Conservation (phyloP, 495 filamentous ascomycete genomes). For the Trichocladium uniseriatum region DNA sequence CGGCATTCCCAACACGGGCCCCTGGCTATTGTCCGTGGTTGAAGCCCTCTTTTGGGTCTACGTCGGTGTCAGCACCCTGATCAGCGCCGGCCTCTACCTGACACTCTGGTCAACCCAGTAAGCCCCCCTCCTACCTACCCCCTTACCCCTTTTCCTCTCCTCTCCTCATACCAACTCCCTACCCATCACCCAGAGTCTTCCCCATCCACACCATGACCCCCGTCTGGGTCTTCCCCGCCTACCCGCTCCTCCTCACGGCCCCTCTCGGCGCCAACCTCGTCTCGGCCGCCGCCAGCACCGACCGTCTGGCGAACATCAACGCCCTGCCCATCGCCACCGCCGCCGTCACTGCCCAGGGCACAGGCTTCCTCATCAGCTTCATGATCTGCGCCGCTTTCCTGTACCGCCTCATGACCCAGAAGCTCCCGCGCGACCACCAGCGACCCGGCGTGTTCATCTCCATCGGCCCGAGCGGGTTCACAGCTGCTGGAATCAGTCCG, state of each 20-base stretch:
- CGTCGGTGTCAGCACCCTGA: slow-evolving; percentile 50
- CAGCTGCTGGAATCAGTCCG: slow-evolving; percentile 52
- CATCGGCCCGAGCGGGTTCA: slow-evolving; percentile 73
- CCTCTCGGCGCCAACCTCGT: slow-evolving; percentile 64
- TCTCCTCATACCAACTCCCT: too few species aligned
- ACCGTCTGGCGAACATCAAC: slow-evolving; percentile 32
- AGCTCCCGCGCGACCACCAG: slow-evolving; percentile 65
- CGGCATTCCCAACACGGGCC: slow-evolving; percentile 53
- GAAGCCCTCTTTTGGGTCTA: slow-evolving; percentile 68
- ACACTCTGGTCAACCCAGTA: slow-evolving; percentile 55
- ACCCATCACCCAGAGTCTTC: slow-evolving; percentile 38
- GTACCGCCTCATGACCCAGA: slow-evolving; percentile 86
- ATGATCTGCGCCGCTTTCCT: slow-evolving; percentile 84
- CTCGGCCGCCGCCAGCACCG: slow-evolving; percentile 27
- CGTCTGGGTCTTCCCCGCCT: slow-evolving; percentile 86
- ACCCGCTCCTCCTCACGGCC: slow-evolving; percentile 72
- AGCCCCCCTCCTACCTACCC: slow-evolving; percentile 8
- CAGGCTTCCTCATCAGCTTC: slow-evolving; percentile 73
- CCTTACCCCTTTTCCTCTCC: too few species aligned
- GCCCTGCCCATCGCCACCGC: slow-evolving; percentile 59
- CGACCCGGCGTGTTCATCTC: slow-evolving; percentile 79
- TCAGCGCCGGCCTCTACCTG: slow-evolving; percentile 63
- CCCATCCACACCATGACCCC: slow-evolving; percentile 84
- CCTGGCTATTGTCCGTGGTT: slow-evolving; percentile 58
- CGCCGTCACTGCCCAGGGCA: slow-evolving; percentile 66